phyloP scores from a whole-genome alignment of 164 flowering plant genomes.

The Dillenia suffruticosa region DNA sequence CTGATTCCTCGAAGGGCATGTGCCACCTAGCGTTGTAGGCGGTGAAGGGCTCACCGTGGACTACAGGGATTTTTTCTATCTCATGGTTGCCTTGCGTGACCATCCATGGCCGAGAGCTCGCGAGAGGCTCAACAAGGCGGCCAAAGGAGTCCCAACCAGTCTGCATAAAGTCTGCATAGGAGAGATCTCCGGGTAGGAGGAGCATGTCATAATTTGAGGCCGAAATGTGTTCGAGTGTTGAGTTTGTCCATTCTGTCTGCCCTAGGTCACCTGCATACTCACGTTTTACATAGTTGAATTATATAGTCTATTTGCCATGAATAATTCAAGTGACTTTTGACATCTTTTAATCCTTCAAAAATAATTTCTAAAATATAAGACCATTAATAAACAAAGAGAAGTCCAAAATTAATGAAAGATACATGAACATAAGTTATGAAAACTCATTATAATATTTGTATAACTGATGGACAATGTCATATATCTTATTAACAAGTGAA shows the following conservation, averaged over 20 bases:
- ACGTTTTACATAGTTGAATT: background rate
- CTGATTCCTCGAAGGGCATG: slow-evolving; percentile 71
- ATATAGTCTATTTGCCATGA: too few species aligned
- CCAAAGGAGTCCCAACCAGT: slow-evolving; percentile 82
- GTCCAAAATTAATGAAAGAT: too few species aligned
- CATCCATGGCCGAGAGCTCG: slow-evolving; percentile 91
- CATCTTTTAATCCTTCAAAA: too few species aligned
- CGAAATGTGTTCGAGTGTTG: slow-evolving; percentile 64
- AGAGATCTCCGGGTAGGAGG: slow-evolving; percentile 76
- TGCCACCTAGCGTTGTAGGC: slow-evolving; percentile 80
- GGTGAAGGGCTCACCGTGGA: slow-evolving; percentile 41
- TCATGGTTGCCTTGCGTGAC: slow-evolving; percentile 91
- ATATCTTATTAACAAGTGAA: too few species aligned
- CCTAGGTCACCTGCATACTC: slow-evolving; percentile 67
- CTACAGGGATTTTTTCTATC: slow-evolving; percentile 45
- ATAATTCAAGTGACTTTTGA: too few species aligned
- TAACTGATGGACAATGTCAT: too few species aligned
- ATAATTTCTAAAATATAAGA: too few species aligned
- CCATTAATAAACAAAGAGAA: too few species aligned
- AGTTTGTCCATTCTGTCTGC: slow-evolving; percentile 75
- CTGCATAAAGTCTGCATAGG: slow-evolving; percentile 66
- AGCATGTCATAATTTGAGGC: slow-evolving; percentile 56
- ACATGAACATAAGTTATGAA: too few species aligned
- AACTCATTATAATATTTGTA: too few species aligned
- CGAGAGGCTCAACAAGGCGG: slow-evolving; percentile 64